A percentile compares a stretch with the other conserved stretches of the same genome.
Conservation (phyloP, 2,329 filamentous ascomycete genomes). For the Sarocladium strictum region DNA sequence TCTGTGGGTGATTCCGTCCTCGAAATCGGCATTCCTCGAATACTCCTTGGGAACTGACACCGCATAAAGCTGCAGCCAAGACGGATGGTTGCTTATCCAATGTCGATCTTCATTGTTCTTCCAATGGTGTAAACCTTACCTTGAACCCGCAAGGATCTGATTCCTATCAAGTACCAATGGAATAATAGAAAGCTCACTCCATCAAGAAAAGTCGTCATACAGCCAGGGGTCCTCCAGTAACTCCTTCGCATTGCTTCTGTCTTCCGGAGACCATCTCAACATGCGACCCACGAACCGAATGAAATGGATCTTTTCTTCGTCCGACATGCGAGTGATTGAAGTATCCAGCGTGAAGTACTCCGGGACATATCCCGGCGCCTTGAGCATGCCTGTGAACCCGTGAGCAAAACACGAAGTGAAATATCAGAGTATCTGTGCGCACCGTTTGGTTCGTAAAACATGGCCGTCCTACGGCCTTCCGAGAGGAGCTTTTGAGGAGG, state of each 20-base stretch:
- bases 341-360: neutral
- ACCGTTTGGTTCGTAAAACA: neutral
- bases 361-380: neutral
- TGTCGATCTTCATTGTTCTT: no score
- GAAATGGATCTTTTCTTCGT: slow-evolving; percentile 1
- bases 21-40: no score
- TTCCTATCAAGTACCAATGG: no score
- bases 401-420: no score
- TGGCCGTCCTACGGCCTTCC: neutral
- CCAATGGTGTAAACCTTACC: no score
- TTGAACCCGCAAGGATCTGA: no score
- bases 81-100: no score
- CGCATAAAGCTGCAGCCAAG: no score
- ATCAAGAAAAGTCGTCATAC: neutral
- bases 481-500: neutral
- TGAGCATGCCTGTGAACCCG: neutral
- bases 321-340: neutral
- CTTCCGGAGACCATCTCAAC: slow-evolving; percentile 2
- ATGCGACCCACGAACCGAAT: neutral
- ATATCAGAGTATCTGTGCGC: no score
- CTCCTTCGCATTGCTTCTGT: slow-evolving; percentile 3
- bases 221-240: slow-evolving; percentile 6
- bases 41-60: no score
- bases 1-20: no score
- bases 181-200: no score